Base-by-base conservation (phyloP, 2,329 filamentous ascomycete species). In the Sordariomycetes sp. region DNA sequence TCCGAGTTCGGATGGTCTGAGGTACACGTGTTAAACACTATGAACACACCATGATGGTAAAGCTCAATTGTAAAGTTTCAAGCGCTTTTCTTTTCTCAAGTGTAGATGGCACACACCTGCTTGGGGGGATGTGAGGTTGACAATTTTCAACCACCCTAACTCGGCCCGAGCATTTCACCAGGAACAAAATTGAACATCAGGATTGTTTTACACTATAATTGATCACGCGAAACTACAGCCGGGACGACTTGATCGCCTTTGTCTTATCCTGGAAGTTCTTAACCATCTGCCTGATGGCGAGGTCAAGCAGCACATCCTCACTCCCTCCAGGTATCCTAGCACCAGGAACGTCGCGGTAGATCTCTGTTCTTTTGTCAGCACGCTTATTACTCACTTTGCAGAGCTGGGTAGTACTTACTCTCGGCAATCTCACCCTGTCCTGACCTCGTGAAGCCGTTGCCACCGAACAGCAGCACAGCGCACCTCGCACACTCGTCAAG, bases 341-440 rank as follows among this genome's bases (percentile, higher is more conserved):
- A 3, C 47, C 48, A 4, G 48, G 48, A 12, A 50, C 47, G 17
- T 50, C 54, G 15, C 56, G 46, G 21, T 51, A 50, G 5, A 51
- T 47, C 28, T 48, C 46, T 48, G 33, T 4, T 8, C 8, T 15
- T 33, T 12, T 27, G 32, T n/a, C 12, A 38, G 20, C 19, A n/a
- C 15, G n/a, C 12, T 24, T 9, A 32, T 19, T 19, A 5, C 5
- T 15, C 8, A 27, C 12, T 14, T 25, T 15, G 2, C 10, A 20
- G 15, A 18, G 8, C 9, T 32, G 39, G 35, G 14, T 31, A 26
- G 35, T 29, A 73, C 72, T 66, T 61, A 73, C 79, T 72, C 54
- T 86, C 81, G 21, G 75, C 69, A 41, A 84, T 59, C 54, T 84
- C 80, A 15, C 83, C 83, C 53, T 81, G 75, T 1, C 83, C 82